Percentiles rank a stretch among this genome's conserved stretches.
Evolutionary conservation across 2,329 filamentous ascomycete species (phyloP).

Genomic region (Pseudocercospora eumusae): DNA sequence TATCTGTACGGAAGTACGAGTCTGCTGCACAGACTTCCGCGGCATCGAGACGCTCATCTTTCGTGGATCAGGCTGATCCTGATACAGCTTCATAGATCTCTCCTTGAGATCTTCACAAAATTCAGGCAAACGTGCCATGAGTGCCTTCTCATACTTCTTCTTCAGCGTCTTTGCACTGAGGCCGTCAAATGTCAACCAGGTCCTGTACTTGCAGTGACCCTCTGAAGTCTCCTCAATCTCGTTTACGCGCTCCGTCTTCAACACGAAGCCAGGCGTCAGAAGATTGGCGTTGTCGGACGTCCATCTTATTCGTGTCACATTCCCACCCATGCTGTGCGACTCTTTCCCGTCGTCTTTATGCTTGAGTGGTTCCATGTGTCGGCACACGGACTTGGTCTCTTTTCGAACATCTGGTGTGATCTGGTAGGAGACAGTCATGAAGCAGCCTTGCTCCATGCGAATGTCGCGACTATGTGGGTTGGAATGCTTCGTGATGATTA

Average conservation of each 20-base stretch:
- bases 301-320: conserved; percentile 39
- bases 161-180: conserved; percentile 45
- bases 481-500: conserved; percentile 49
- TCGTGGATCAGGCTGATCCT: not conserved
- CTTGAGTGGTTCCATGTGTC: conserved; percentile 39
- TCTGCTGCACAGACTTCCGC: not conserved
- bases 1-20: not conserved
- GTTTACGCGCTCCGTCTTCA: conserved; percentile 51
- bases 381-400: conserved; percentile 41
- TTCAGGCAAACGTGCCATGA: conserved; percentile 33
- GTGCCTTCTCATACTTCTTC: conserved; percentile 45
- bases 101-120: conserved; percentile 20
- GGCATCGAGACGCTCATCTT: not conserved
- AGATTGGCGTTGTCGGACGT: conserved; percentile 36
- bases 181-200: conserved; percentile 51
- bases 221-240: conserved; percentile 47
- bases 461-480: conserved; percentile 24
- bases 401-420: conserved; percentile 41
- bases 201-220: conserved; percentile 41
- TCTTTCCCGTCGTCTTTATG: conserved; percentile 27
- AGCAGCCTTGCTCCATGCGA: conserved; percentile 44
- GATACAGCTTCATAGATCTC: conserved; percentile 15
- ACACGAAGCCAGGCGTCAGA: conserved; percentile 38
- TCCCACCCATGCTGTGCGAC: conserved; percentile 19
- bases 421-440: conserved; percentile 48